A percentile compares a stretch with the other conserved stretches of the same genome.
Evolutionary conservation across 2,329 filamentous ascomycete genomes (phyloP).

Genomic region (Penicillium sp.): DNA sequence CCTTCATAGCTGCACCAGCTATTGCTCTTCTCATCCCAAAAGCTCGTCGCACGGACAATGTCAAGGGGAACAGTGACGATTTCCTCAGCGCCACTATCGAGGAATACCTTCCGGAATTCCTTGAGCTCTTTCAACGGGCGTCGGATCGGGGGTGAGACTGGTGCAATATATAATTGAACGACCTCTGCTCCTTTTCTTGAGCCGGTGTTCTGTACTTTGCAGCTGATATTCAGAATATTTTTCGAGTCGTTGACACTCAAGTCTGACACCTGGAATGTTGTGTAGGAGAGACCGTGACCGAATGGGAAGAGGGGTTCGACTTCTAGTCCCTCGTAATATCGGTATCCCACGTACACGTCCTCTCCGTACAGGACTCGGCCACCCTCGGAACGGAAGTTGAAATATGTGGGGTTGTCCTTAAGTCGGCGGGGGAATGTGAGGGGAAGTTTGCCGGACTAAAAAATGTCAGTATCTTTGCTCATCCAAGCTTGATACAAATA

Average conservation of each 20-base stretch:
- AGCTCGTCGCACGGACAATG: not conserved
- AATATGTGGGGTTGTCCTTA: constrained; percentile 65
- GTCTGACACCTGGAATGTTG: constrained; percentile 1
- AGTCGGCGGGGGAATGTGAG: constrained; percentile 63
- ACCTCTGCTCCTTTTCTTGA: constrained; percentile 1
- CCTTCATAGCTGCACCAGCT: constrained; percentile 10
- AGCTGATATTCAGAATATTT: not conserved
- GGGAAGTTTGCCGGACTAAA: constrained; percentile 61
- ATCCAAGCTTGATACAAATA: no score
- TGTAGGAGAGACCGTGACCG: constrained; percentile 13
- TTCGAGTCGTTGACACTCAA: not conserved
- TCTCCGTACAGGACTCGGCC: constrained; percentile 41
- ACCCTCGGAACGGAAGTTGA: constrained; percentile 65
- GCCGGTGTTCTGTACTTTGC: not conserved
- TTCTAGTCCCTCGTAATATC: constrained; percentile 8
- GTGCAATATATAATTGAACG: constrained; percentile 1
- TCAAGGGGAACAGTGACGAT: not conserved
- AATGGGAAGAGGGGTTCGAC: constrained; percentile 6
- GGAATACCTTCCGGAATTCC: constrained; percentile 2
- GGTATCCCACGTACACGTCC: constrained; percentile 63
- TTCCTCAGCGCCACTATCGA: not conserved
- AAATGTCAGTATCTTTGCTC: not conserved
- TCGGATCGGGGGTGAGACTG: not conserved
- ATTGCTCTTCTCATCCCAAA: constrained; percentile 3
- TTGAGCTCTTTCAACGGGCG: constrained; percentile 6